Conservation (phyloP, 106 monocot species). For the Gastrodia elata region DNA sequence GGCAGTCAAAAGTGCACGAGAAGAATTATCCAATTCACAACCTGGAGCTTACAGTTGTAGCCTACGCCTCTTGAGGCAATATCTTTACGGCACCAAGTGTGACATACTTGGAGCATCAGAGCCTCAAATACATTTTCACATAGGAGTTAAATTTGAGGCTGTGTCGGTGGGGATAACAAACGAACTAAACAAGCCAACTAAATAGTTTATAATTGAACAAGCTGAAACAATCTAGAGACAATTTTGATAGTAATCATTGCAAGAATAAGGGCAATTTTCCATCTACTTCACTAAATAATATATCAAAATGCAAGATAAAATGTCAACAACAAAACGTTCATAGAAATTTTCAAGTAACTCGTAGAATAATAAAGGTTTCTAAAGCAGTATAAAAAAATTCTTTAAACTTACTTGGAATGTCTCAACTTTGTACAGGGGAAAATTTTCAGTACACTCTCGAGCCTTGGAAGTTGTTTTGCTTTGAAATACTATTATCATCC, state of each 20-base stretch:
- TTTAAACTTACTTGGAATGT: constrained; percentile 41
- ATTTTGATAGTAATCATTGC: background rate
- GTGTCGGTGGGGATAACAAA: too few species aligned
- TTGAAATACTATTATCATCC: constrained; percentile 50
- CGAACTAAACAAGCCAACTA: too few species aligned
- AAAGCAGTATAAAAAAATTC: background rate
- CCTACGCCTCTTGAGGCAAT: too few species aligned
- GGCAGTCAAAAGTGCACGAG: too few species aligned
- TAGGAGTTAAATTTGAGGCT: too few species aligned
- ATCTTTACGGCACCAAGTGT: too few species aligned
- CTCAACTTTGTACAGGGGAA: constrained; percentile 44
- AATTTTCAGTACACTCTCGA: constrained; percentile 32
- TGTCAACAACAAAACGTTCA: background rate
- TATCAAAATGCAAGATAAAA: background rate
- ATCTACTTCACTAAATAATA: background rate
- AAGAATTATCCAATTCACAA: too few species aligned
- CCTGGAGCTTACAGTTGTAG: too few species aligned
- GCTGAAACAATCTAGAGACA: too few species aligned
- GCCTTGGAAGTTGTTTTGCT: constrained; percentile 37
- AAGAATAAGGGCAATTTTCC: background rate
- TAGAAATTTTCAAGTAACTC: background rate
- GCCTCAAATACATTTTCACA: too few species aligned
- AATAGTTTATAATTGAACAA: too few species aligned
- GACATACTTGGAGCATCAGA: too few species aligned
- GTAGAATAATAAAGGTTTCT: background rate